These are phyloP conservation scores for Adiantum capillusveneris DNA, from an alignment of 75 land plant genomes.

Conservation along the genomic window DNA sequence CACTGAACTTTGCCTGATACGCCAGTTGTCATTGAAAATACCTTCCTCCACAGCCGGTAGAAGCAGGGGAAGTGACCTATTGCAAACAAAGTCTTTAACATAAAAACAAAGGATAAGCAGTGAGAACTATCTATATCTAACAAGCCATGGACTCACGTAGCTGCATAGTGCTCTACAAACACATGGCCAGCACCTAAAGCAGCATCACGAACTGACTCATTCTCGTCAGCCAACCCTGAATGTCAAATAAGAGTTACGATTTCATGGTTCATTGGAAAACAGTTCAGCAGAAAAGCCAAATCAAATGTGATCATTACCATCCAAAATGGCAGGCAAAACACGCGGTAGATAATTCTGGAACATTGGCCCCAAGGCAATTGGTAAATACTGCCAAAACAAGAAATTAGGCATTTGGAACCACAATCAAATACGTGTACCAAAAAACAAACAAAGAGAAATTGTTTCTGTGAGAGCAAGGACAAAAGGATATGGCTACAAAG, in stretches of 20 bases:
- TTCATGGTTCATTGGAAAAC: no score
- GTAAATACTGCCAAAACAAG: conserved; percentile 59
- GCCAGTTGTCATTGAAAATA: conserved; percentile 97
- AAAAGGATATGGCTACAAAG: no score
- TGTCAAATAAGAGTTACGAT: no score
- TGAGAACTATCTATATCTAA: not conserved
- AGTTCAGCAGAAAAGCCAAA: not conserved
- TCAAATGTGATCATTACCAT: conserved; percentile 45
- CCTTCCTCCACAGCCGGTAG: conserved; percentile 99
- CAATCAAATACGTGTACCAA: no score
- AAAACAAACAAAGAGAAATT: no score
- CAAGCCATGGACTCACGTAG: conserved; percentile 41
- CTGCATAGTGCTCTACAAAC: conserved; percentile 96
- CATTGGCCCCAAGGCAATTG: conserved; percentile 75
- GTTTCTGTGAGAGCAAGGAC: no score
- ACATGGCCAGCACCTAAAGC: conserved; percentile 98
- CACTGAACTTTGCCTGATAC: conserved; percentile 96
- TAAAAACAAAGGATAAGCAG: not conserved
- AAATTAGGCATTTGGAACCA: no score
- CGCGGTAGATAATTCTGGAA: conserved; percentile 93
- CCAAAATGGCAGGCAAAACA: conserved; percentile 92
- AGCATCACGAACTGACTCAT: conserved; percentile 98
- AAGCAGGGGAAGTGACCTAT: conserved; percentile 86
- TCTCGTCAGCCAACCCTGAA: conserved; percentile 97
- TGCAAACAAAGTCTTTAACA: not conserved